These are phyloP conservation scores for Suhomyces pyralidae DNA, from an alignment of 805 yeast species.

Conservation along the genomic window DNA sequence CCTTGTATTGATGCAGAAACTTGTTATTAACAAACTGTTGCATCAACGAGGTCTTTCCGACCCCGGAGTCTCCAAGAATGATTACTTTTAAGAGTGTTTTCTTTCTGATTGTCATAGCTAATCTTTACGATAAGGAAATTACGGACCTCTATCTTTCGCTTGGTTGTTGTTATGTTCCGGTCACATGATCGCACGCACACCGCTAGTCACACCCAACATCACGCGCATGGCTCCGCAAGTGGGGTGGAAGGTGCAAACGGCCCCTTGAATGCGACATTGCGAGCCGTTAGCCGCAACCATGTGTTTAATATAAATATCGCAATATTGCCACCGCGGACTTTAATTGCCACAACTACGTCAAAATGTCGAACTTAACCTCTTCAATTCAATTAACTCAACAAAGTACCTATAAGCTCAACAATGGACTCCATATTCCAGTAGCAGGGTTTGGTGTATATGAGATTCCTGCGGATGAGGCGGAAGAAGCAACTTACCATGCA, in stretches of 20 bases:
- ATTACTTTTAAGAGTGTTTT: conserved; percentile 81
- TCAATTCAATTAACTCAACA: conserved; percentile 33
- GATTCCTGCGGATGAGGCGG: conserved; percentile 37
- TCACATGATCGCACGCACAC: background rate
- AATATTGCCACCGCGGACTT: background rate
- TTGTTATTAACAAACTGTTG: conserved; percentile 95
- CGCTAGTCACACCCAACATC: background rate
- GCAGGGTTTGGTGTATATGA: conserved; percentile 57
- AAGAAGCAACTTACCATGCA: conserved; percentile 51
- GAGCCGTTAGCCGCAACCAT: background rate
- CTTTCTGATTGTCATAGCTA: conserved; percentile 56
- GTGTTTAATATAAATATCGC: background rate
- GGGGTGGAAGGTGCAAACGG: background rate
- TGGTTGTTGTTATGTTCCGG: background rate
- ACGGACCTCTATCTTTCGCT: background rate
- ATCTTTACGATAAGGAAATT: background rate
- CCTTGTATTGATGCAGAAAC: conserved; percentile 93
- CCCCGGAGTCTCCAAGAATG: conserved; percentile 95
- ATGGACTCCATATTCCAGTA: conserved; percentile 55
- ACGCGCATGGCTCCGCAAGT: background rate
- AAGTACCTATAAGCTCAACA: conserved; percentile 45
- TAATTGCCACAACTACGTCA: background rate
- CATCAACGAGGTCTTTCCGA: conserved; percentile 95
- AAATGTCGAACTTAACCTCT: conserved; percentile 36
- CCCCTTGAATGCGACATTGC: background rate